These are phyloP conservation scores for Pseudonitzschia multiseries DNA, from an alignment of 108 stramenopile species.

Conservation along the genomic window DNA sequence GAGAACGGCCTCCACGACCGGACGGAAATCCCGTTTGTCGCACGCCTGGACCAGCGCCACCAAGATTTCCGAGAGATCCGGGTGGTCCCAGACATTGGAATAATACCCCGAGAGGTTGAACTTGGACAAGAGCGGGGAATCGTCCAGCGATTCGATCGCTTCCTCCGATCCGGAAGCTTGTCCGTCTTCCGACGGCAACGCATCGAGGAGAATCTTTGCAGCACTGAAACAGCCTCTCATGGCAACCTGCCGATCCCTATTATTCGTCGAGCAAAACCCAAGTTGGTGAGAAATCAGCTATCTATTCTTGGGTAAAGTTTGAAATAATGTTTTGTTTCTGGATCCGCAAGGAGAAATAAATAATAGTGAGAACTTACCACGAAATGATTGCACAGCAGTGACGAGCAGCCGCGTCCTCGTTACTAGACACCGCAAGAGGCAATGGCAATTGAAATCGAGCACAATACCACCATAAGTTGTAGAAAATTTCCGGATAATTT, in stretches of 20 bases:
- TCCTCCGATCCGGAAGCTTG: conserved; percentile 14
- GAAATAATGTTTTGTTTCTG: too few relatives aligned
- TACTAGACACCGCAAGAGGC: conserved; percentile 52
- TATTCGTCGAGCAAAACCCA: neutral
- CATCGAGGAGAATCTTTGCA: conserved; percentile 53
- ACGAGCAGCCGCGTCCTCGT: conserved; percentile 16
- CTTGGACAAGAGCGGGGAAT: conserved; percentile 59
- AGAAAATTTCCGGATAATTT: conserved; percentile 69
- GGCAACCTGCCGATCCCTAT: conserved; percentile 57
- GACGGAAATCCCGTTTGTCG: conserved; percentile 77
- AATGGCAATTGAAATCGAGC: conserved; percentile 80
- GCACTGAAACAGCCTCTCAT: conserved; percentile 62
- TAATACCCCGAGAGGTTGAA: conserved; percentile 75
- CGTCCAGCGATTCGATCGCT: conserved; percentile 39
- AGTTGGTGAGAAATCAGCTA: neutral
- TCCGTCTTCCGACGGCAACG: neutral
- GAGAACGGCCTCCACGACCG: conserved; percentile 69
- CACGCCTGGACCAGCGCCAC: conserved; percentile 79
- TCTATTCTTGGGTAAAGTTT: neutral
- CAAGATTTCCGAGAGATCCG: conserved; percentile 69
- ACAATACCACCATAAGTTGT: conserved; percentile 88
- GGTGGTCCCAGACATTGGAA: conserved; percentile 82
- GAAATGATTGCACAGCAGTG: conserved; percentile 68
- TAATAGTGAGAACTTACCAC: conserved; percentile 41
- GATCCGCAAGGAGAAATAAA: neutral